phyloP scores from a whole-genome alignment of 495 filamentous ascomycete species.

The Daldinia childiae region DNA sequence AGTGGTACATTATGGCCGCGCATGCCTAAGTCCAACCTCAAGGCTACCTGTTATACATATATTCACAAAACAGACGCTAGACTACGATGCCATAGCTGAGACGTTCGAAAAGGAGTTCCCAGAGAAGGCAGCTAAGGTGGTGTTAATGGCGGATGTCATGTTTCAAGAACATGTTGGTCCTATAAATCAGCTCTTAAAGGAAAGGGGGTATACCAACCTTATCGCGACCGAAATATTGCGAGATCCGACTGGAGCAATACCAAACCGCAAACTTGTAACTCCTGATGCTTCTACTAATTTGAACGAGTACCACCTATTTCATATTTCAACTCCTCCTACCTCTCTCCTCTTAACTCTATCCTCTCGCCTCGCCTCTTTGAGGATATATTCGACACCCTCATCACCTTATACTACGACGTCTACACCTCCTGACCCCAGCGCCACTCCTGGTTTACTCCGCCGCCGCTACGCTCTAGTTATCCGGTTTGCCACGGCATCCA shows the following conservation, averaged over 20 bases:
- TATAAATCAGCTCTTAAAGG: constrained; percentile 29
- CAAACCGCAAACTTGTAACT: constrained; percentile 71
- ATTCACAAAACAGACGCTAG: constrained; percentile 78
- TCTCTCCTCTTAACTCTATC: constrained; percentile 87
- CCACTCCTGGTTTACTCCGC: constrained; percentile 66
- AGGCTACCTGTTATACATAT: constrained; percentile 91
- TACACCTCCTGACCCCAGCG: constrained; percentile 44
- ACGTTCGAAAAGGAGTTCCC: constrained; percentile 76
- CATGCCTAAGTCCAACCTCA: constrained; percentile 90
- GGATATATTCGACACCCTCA: constrained; percentile 74
- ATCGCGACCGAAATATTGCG: constrained; percentile 76
- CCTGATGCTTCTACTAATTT: constrained; percentile 47
- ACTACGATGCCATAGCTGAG: constrained; percentile 62
- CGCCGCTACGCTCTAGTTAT: constrained; percentile 89
- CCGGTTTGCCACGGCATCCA: constrained; percentile 77
- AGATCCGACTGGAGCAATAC: constrained; percentile 80
- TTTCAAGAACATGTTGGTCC: constrained; percentile 74
- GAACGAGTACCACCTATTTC: constrained; percentile 81
- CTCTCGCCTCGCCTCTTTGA: constrained; percentile 78
- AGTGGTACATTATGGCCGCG: constrained; percentile 93
- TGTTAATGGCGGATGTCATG: constrained; percentile 91
- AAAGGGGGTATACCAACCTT: constrained; percentile 73
- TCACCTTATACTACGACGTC: constrained; percentile 61
- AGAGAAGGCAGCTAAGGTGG: constrained; percentile 67
- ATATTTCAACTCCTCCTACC: constrained; percentile 85